Base-by-base conservation (phyloP, 2,329 filamentous ascomycete genomes). In the Parastagonospora nodorum region DNA sequence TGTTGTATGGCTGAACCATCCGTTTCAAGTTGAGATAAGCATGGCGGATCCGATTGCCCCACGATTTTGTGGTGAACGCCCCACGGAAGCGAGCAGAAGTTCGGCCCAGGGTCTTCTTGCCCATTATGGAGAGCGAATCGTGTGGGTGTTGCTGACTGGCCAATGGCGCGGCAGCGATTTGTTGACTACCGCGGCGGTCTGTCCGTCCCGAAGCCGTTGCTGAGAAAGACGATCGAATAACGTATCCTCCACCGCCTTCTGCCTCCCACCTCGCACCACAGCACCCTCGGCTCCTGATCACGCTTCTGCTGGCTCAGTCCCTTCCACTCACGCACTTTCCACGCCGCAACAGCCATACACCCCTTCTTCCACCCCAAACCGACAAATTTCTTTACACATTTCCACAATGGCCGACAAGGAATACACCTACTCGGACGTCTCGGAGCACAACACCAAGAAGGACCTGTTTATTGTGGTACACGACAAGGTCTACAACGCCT, bases 401-500 rank as follows among this genome's bases (percentile, higher is more conserved):
- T 44, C 39, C 58, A 66, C 57, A 61, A 75, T 74, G 71, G 66
- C 70, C 58, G 61, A 66, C 60, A 70, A 73, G 65, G 68, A 72
- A 67, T 74, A 64, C 64, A 74, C 68, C 57, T 75, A 73, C 69
- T 73, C 71, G 36, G 72, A 75, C 48, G 71, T 75, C 45, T 69
- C 68, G 42, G 72, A 72, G 64, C 72, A 75, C 66, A 61, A 58
- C 53, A 68, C 71, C 51, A 97, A 97, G 87, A 96, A 92, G 84
- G 92, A 97, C 76, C 81, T 96, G 60, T 96, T 84, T 80, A 75
- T 97, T 69, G 88, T 97, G 59, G 86, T 99, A 68, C 90, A 97
- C 80, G 92, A 96, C 78, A 96, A 96, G 82, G 87, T 99, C 80
- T 99, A 97, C 85, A 85, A 97, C 77, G 78, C 82, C 74, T 84